Percentiles rank a stretch among this genome's conserved stretches.
Evolutionary conservation across 345 rosid genomes (phyloP).

Genomic region (Geranium brycei): DNA sequence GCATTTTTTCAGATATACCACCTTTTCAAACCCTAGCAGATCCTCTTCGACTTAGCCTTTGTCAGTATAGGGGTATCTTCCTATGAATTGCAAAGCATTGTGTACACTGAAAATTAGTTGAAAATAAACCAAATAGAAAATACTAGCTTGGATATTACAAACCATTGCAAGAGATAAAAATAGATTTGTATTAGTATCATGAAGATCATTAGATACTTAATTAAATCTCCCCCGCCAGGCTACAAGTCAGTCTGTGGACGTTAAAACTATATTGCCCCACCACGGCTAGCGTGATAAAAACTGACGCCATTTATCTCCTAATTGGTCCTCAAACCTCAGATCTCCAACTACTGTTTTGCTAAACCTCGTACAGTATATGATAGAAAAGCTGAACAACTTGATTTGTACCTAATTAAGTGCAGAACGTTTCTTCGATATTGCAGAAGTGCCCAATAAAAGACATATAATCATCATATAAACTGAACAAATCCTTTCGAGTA

Average conservation of each 20-base stretch:
- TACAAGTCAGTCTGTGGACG: not conserved
- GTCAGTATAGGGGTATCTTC: not conserved
- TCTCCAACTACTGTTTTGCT: not conserved
- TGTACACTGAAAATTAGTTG: not conserved
- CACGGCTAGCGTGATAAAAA: not conserved
- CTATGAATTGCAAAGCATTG: not conserved
- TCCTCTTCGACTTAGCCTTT: not conserved
- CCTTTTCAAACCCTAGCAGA: not conserved
- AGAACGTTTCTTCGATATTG: not conserved
- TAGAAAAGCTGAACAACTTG: not conserved
- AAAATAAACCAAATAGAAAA: not conserved
- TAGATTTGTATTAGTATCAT: not conserved
- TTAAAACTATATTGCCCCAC: not conserved
- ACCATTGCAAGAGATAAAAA: not conserved
- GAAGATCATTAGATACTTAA: not conserved
- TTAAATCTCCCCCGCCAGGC: not conserved
- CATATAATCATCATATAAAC: not conserved
- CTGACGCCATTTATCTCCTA: not conserved
- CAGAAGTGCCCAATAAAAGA: not conserved
- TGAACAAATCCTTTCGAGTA: not conserved
- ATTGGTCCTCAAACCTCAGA: not conserved
- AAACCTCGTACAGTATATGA: not conserved
- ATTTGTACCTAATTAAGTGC: not conserved
- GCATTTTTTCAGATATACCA: conserved; percentile 22
- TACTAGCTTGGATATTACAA: not conserved